phyloP scores from a whole-genome alignment of 2,329 filamentous ascomycete genomes.

The Sporothrix humicola region DNA sequence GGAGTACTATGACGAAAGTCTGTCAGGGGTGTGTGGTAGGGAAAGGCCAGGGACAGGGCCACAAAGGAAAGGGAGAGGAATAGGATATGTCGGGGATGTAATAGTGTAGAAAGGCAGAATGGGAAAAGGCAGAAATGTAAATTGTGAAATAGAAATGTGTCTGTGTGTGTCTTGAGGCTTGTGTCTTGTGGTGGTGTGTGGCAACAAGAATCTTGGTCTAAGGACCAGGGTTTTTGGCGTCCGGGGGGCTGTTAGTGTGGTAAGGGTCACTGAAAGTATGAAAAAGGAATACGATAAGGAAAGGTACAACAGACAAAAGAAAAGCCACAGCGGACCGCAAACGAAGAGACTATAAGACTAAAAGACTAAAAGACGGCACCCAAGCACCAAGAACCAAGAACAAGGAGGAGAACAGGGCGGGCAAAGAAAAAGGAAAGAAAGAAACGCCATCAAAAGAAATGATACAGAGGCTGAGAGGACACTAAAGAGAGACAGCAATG shows the following conservation, averaged over 20 bases:
- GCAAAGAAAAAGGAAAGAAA: background rate
- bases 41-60: background rate
- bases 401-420: background rate
- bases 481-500: slow-evolving; percentile 5
- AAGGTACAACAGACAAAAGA: background rate
- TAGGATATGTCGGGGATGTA: too few species aligned
- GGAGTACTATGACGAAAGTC: slow-evolving; percentile 9
- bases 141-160: background rate
- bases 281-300: background rate
- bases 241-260: background rate
- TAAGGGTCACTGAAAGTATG: background rate
- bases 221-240: slow-evolving; percentile 25
- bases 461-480: background rate
- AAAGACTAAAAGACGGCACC: background rate
- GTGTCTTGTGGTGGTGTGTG: slow-evolving; percentile 16
- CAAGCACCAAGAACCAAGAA: background rate
- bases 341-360: background rate
- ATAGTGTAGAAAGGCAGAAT: background rate
- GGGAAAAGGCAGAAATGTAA: background rate
- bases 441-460: background rate
- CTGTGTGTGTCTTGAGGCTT: too few species aligned
- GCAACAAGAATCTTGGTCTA: slow-evolving; percentile 27
- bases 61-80: background rate
- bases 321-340: background rate
- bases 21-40: background rate